Conservation (phyloP, 1,284 basidiomycete genomes). For the Coniophora puteana region DNA sequence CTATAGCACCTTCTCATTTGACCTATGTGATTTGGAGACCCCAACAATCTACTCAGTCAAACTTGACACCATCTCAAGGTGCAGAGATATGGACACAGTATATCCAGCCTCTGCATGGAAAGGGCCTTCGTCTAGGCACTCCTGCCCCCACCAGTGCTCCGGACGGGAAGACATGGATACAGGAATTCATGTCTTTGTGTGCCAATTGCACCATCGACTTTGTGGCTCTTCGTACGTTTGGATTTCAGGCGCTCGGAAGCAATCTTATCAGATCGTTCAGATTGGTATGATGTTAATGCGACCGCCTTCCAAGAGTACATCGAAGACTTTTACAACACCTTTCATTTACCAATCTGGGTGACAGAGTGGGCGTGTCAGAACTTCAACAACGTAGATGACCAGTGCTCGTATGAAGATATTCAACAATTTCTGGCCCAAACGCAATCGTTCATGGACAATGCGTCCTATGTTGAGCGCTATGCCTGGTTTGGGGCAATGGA, state of each 20-base stretch:
- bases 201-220: conserved; percentile 39
- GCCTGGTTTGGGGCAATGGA: conserved; percentile 39
- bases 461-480: conserved; percentile 50
- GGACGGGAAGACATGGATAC: conserved; percentile 49
- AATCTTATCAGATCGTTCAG: conserved; percentile 26
- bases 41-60: conserved; percentile 55
- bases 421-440: conserved; percentile 49
- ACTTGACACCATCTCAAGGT: conserved; percentile 47
- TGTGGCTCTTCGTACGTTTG: conserved; percentile 29
- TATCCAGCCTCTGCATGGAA: conserved; percentile 45
- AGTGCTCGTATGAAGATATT: conserved; percentile 44
- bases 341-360: conserved; percentile 49
- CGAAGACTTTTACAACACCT: conserved; percentile 44
- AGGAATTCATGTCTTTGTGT: conserved; percentile 47
- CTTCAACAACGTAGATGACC: conserved; percentile 46
- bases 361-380: conserved; percentile 65
- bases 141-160: conserved; percentile 60
- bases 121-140: conserved; percentile 49
- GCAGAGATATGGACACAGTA: conserved; percentile 54
- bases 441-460: conserved; percentile 49
- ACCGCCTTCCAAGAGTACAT: conserved; percentile 47
- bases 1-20: not conserved
- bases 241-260: conserved; percentile 17
- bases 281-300: conserved; percentile 51
- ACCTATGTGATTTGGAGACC: conserved; percentile 38